phyloP scores from a whole-genome alignment of 2,329 filamentous ascomycete species.

The Ceratocystis eucalypticola region DNA sequence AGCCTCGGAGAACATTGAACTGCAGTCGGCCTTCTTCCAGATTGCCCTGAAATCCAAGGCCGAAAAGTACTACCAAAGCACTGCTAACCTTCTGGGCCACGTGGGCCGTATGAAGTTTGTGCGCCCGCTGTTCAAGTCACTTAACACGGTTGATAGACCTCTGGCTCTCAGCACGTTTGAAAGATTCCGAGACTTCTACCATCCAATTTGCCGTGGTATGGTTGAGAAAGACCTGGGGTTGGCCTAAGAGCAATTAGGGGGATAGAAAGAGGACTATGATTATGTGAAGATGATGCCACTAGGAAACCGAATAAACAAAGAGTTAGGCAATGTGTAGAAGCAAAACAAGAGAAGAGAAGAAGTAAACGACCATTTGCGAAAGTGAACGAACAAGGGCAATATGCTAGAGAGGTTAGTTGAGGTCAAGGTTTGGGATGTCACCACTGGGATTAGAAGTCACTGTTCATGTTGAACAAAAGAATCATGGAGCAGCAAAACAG shows the following conservation, averaged over 20 bases:
- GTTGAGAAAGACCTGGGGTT: conserved; percentile 63
- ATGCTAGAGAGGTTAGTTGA: too few relatives aligned
- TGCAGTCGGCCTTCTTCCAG: conserved; percentile 66
- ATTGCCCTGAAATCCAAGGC: conserved; percentile 67
- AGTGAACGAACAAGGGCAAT: too few relatives aligned
- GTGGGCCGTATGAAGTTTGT: conserved; percentile 98
- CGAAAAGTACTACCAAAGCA: conserved; percentile 51
- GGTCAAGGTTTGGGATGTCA: neutral
- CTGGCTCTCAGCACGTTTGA: conserved; percentile 72
- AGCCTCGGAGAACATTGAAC: conserved; percentile 71
- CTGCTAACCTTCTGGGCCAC: conserved; percentile 59
- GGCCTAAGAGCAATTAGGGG: neutral
- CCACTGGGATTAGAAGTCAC: neutral
- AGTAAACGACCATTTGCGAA: neutral
- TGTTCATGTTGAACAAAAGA: neutral
- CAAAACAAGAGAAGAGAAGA: neutral
- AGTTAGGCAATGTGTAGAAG: neutral
- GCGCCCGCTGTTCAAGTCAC: conserved; percentile 62
- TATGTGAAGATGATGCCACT: neutral
- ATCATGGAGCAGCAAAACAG: neutral
- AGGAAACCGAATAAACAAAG: neutral
- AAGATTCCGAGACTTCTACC: conserved; percentile 83
- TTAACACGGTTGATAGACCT: conserved; percentile 60
- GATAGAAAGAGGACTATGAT: neutral
- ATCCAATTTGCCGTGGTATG: conserved; percentile 79